Percentiles rank a stretch among this genome's conserved stretches.
Conservation (phyloP, 129 eudicot genomes). For the Chrysanthemum lavandulifolium region DNA sequence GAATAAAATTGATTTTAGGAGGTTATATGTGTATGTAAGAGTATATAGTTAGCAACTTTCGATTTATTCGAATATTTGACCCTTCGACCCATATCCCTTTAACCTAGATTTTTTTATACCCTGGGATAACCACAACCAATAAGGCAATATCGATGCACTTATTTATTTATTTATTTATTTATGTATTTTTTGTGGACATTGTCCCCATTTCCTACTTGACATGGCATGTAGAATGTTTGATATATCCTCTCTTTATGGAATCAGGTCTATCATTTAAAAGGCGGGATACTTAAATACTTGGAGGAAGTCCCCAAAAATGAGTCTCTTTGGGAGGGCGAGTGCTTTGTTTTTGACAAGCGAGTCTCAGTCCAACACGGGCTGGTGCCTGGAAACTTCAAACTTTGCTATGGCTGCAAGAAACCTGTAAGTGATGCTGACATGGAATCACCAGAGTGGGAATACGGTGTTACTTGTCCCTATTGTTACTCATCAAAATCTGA, state of each 20-base stretch:
- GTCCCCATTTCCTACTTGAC: not conserved
- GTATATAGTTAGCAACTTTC: too few relatives aligned
- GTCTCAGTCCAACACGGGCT: constrained; percentile 89
- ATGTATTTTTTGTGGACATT: not conserved
- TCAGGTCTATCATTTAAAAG: constrained; percentile 87
- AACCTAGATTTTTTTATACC: too few relatives aligned
- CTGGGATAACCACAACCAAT: too few relatives aligned
- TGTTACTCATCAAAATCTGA: constrained; percentile 74
- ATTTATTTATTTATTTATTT: too few relatives aligned
- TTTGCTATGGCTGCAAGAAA: constrained; percentile 93
- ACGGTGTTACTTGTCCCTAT: constrained; percentile 77
- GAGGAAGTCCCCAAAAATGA: constrained; percentile 77
- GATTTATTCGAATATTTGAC: too few relatives aligned
- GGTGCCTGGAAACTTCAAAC: constrained; percentile 82
- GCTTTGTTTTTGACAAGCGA: constrained; percentile 95
- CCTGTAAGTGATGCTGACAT: constrained; percentile 87
- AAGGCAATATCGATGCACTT: too few relatives aligned
- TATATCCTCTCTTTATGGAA: not conserved
- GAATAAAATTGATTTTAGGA: too few relatives aligned
- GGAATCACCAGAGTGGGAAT: constrained; percentile 83
- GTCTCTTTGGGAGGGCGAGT: constrained; percentile 96
- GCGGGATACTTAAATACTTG: constrained; percentile 83
- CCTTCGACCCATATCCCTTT: too few relatives aligned
- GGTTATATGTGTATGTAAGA: too few relatives aligned
- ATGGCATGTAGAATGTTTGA: not conserved